Evolutionary conservation across 805 yeast genomes (phyloP).

Genomic region (Saccharomycopsis fodiens): DNA sequence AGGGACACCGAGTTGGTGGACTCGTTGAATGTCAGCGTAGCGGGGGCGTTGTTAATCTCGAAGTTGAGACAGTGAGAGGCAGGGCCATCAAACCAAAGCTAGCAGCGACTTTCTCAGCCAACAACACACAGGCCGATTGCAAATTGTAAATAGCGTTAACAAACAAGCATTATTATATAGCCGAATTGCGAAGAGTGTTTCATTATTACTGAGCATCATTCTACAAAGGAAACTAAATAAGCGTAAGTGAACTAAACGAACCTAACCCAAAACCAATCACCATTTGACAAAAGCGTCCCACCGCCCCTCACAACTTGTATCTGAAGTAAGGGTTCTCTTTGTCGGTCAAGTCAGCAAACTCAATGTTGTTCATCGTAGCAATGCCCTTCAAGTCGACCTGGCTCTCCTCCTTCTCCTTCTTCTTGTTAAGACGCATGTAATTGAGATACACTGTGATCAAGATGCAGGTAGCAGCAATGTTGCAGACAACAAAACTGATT

Average conservation of each 20-base stretch:
- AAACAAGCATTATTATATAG: no score
- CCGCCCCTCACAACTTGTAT: constrained; percentile 29
- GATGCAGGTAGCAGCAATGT: constrained; percentile 29
- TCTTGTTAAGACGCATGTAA: constrained; percentile 31
- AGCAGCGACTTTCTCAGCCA: no score
- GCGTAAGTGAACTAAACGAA: not conserved
- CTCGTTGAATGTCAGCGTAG: constrained; percentile 85
- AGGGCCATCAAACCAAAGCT: no score
- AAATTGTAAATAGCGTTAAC: no score
- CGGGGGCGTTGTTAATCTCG: constrained; percentile 61
- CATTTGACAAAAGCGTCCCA: not conserved
- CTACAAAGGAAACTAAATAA: no score
- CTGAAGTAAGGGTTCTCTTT: constrained; percentile 47
- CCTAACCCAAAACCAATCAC: not conserved
- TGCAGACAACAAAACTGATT: constrained; percentile 35
- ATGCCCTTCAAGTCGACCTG: no score
- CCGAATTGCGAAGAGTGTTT: no score
- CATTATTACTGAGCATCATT: no score
- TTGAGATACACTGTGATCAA: constrained; percentile 35
- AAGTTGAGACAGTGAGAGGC: constrained; percentile 19
- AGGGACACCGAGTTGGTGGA: constrained; percentile 41
- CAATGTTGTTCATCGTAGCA: constrained; percentile 32
- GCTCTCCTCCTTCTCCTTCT: constrained; percentile 21
- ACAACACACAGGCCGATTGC: no score
- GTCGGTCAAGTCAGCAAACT: constrained; percentile 47